Base-by-base conservation (phyloP, 2,329 filamentous ascomycete genomes). In the Penicillium aurantiogriseum region DNA sequence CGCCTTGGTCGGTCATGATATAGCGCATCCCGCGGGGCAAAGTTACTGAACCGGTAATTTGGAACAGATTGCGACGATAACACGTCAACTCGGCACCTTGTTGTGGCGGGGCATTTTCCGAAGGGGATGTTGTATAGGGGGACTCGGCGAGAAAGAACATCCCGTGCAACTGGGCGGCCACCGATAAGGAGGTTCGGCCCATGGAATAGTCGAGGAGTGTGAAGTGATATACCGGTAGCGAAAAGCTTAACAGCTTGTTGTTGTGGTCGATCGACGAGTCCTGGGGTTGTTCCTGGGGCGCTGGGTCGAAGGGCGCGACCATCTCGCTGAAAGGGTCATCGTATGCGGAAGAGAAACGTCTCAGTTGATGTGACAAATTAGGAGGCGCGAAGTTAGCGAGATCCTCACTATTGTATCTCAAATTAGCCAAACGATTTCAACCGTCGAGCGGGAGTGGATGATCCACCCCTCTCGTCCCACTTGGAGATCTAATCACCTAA, bases 1-100 rank as follows among this genome's bases (percentile, higher is more conserved):
- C 90, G 44, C 91, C 91, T 53, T 89, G 85, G 58, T 96, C 92
- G 19, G 88, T 90, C 73, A 96, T 82, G 54, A 96, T 85, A 51
- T 89, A 94, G 54, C 93, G 81, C 61, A 92, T 83, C 29, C 86
- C 88, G 61, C 91, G 81, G 2, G 92, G 91, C 15, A 92, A 83
- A 40, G 91, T 91, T 57, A 96, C 85, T 5, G 88, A 92, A 57
- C 93, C 93, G 60, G 92, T 96, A 69, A 97, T 95, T 74, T 97
- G 93, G 76, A 97, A 97, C 48, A 97, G 81, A 71, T 97, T 97
- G 47, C 93, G 86, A 63, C 93, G 89, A 76, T 97, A 97, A 81
- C 93, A 97, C 3, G 93, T 97, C 72, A 97, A 77, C 76, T 97
- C 93, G 19, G 75, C 74, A 21, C 73, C 69, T 62, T 74, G 71